Evolutionary conservation across 306 rosid genomes (phyloP).

Genomic region (Sechiopsis laciniata): DNA sequence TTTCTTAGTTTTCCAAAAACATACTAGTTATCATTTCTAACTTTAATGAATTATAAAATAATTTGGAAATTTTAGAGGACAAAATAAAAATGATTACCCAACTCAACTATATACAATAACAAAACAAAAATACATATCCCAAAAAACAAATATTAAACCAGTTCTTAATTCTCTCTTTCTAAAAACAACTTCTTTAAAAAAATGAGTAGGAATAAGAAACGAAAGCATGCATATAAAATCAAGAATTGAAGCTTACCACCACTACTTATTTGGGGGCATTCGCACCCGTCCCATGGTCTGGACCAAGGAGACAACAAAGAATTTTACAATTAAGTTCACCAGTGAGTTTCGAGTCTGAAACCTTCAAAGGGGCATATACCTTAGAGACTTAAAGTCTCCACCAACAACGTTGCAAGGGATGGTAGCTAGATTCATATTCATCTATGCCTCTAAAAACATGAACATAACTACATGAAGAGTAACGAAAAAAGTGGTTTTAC

Average conservation of each 20-base stretch:
- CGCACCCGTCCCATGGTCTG: too few relatives aligned
- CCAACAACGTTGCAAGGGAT: too few relatives aligned
- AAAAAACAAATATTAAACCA: neutral
- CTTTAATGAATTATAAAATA: too few relatives aligned
- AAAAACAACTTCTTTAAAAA: neutral
- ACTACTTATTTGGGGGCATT: too few relatives aligned
- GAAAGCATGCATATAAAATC: neutral
- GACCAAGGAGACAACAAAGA: too few relatives aligned
- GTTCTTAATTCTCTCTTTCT: neutral
- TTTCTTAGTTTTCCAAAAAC: neutral
- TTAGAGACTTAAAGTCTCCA: too few relatives aligned
- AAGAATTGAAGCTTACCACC: too few relatives aligned
- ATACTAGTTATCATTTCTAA: neutral
- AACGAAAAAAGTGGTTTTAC: slow-evolving; percentile 18
- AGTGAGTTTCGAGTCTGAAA: too few relatives aligned
- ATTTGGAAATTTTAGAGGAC: too few relatives aligned
- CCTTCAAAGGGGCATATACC: too few relatives aligned
- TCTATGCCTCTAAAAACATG: neutral
- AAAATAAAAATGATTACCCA: neutral
- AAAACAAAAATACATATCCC: neutral
- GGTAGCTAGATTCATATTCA: neutral
- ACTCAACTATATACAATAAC: neutral
- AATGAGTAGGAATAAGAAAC: neutral
- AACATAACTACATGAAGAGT: neutral
- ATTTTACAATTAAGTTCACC: too few relatives aligned